Percentiles rank a stretch among this genome's conserved stretches.
These are phyloP conservation scores for Plasmodium blacklocki DNA, from an alignment of 169 alveolate genomes.

Conservation along the genomic window DNA sequence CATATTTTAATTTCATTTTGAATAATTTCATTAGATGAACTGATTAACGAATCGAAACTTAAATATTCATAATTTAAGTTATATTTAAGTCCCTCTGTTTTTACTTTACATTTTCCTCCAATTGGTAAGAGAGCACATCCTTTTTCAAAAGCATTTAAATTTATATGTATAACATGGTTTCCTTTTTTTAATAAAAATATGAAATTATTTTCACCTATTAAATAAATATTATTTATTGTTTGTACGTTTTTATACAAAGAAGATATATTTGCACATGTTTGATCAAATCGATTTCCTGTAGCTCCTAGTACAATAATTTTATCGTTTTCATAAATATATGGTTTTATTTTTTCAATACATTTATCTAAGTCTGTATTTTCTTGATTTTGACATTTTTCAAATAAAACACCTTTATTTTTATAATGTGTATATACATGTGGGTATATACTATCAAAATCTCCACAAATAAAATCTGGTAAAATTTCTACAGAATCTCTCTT, in stretches of 20 bases:
- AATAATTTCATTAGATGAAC: slow-evolving; percentile 67
- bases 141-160: slow-evolving; percentile 35
- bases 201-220: slow-evolving; percentile 75
- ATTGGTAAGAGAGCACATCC: slow-evolving; percentile 62
- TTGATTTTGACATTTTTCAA: slow-evolving; percentile 44
- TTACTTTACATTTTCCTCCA: slow-evolving; percentile 53
- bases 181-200: slow-evolving; percentile 65
- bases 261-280: slow-evolving; percentile 73
- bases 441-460: slow-evolving; percentile 74
- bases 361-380: slow-evolving; percentile 65
- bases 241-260: slow-evolving; percentile 33
- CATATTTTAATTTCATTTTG: slow-evolving; percentile 15
- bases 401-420: slow-evolving; percentile 37
- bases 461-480: slow-evolving; percentile 68
- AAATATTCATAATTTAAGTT: slow-evolving; percentile 54
- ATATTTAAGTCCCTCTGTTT: slow-evolving; percentile 72
- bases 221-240: slow-evolving; percentile 32
- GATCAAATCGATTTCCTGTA: slow-evolving; percentile 77
- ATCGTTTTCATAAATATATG: slow-evolving; percentile 28
- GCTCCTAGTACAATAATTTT: slow-evolving; percentile 65
- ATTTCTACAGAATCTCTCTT: slow-evolving; percentile 2
- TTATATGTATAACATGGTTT: slow-evolving; percentile 32
- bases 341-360: slow-evolving; percentile 52
- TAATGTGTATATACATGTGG: slow-evolving; percentile 48
- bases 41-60: slow-evolving; percentile 64